Percentiles rank a stretch among this genome's conserved stretches.
phyloP scores from a whole-genome alignment of 2,329 filamentous ascomycete species.

The Colletotrichum nymphaeae region DNA sequence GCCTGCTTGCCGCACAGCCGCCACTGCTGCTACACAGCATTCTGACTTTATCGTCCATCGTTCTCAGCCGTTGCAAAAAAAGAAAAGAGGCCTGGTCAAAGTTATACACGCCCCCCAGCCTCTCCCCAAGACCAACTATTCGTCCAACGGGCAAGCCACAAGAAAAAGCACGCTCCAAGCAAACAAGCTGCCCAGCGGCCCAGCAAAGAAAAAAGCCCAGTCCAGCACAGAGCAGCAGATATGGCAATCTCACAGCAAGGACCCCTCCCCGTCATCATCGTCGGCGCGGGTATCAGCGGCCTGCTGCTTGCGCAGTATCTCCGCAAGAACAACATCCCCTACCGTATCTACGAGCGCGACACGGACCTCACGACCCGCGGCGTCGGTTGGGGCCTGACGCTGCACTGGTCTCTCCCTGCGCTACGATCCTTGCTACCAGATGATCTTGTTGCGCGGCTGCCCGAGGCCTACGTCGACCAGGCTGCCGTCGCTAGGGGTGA shows the following conservation, averaged over 20 bases:
- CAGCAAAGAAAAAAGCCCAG: neutral
- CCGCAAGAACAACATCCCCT: constrained; percentile 48
- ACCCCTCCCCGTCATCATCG: constrained; percentile 45
- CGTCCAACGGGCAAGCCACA: neutral
- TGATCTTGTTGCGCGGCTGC: constrained; percentile 55
- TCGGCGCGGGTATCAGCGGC: constrained; percentile 52
- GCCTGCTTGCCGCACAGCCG: neutral
- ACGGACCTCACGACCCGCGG: constrained; percentile 57
- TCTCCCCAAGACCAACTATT: neutral
- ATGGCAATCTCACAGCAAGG: constrained; percentile 8
- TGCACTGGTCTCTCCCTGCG: constrained; percentile 70
- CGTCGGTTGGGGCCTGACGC: constrained; percentile 71
- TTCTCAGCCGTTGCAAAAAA: neutral
- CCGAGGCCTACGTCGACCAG: constrained; percentile 65
- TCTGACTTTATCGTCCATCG: neutral
- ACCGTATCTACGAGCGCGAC: constrained; percentile 66
- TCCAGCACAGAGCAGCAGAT: neutral
- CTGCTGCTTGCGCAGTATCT: constrained; percentile 50
- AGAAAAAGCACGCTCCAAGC: neutral
- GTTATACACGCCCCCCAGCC: neutral
- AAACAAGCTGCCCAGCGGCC: neutral
- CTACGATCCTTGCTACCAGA: constrained; percentile 63
- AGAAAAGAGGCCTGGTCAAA: neutral
- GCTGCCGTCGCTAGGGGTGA: constrained; percentile 58
- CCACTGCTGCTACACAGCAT: neutral